These are phyloP conservation scores for Sanguinoderma infundibulare DNA, from an alignment of 1,284 basidiomycete genomes.

Conservation along the genomic window DNA sequence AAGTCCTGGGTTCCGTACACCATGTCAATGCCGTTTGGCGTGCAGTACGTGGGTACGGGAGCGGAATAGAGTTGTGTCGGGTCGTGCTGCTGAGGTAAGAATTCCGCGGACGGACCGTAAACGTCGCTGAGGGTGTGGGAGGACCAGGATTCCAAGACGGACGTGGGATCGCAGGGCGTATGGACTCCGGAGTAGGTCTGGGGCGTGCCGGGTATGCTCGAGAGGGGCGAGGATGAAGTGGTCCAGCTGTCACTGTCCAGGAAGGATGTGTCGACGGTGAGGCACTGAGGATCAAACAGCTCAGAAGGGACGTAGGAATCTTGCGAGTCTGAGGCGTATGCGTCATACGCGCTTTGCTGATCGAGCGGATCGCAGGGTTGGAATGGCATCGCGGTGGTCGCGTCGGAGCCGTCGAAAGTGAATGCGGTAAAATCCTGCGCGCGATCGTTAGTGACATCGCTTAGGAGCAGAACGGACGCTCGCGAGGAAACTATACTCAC, in stretches of 20 bases:
- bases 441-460: slow-evolving; percentile 26
- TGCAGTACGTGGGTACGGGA: slow-evolving; percentile 17
- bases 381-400: slow-evolving; percentile 30
- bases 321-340: slow-evolving; percentile 22
- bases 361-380: slow-evolving; percentile 38
- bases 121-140: slow-evolving; percentile 14
- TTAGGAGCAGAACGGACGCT: background rate
- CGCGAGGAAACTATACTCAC: slow-evolving; percentile 41
- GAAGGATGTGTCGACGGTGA: slow-evolving; percentile 36
- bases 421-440: slow-evolving; percentile 50
- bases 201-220: slow-evolving; percentile 38
- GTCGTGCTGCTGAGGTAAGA: slow-evolving; percentile 26
- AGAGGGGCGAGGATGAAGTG: slow-evolving; percentile 32
- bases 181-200: slow-evolving; percentile 27
- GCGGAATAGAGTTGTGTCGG: slow-evolving; percentile 11
- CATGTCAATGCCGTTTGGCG: slow-evolving; percentile 19
- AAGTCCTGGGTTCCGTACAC: slow-evolving; percentile 22
- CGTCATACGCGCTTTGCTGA: slow-evolving; percentile 23
- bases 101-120: slow-evolving; percentile 24
- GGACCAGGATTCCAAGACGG: slow-evolving; percentile 18
- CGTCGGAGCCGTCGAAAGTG: slow-evolving; percentile 43
- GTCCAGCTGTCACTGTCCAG: slow-evolving; percentile 28
- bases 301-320: slow-evolving; percentile 23
- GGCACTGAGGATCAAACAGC: slow-evolving; percentile 21
- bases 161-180: slow-evolving; percentile 19